These are phyloP conservation scores for Xylariales sp. DNA, from an alignment of 2,329 filamentous ascomycete genomes.

Conservation along the genomic window DNA sequence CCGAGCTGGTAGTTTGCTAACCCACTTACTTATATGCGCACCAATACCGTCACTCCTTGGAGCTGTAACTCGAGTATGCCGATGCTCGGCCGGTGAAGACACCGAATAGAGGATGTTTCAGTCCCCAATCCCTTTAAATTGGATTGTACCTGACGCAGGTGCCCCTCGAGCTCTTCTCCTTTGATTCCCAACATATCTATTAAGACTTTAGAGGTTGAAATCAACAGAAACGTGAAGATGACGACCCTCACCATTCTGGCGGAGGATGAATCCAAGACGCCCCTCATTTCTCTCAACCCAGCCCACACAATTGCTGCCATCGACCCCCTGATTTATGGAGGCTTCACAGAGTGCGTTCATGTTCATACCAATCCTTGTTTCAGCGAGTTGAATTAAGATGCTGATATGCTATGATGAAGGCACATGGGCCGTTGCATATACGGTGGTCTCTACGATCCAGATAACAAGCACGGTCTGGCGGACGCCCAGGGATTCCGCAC, in stretches of 20 bases:
- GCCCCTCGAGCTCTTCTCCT: too few species aligned
- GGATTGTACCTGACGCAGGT: too few species aligned
- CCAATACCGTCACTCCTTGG: slow-evolving; percentile 1
- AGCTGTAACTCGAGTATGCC: too few species aligned
- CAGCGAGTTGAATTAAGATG: too few species aligned
- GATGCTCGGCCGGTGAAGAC: background rate
- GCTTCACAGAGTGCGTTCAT: slow-evolving; percentile 68
- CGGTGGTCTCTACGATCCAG: slow-evolving; percentile 78
- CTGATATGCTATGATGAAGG: too few species aligned
- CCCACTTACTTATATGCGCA: slow-evolving; percentile 3
- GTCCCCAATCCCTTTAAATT: too few species aligned
- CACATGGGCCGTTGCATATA: slow-evolving; percentile 91
- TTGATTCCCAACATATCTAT: too few species aligned
- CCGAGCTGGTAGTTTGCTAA: background rate
- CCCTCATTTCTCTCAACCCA: slow-evolving; percentile 63
- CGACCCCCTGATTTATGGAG: slow-evolving; percentile 76
- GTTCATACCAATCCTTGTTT: too few species aligned
- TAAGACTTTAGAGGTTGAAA: too few species aligned
- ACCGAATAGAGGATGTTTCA: background rate
- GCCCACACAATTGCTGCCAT: slow-evolving; percentile 66
- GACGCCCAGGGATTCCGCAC: slow-evolving; percentile 72
- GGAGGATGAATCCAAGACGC: slow-evolving; percentile 45
- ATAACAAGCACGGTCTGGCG: slow-evolving; percentile 65
- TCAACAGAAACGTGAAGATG: slow-evolving; percentile 52
- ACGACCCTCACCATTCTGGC: slow-evolving; percentile 67